Evolutionary conservation across 441 rosid species (phyloP), one percentile per base, ranked within the genome.

Genomic region (Aquilaria agallochum): DNA sequence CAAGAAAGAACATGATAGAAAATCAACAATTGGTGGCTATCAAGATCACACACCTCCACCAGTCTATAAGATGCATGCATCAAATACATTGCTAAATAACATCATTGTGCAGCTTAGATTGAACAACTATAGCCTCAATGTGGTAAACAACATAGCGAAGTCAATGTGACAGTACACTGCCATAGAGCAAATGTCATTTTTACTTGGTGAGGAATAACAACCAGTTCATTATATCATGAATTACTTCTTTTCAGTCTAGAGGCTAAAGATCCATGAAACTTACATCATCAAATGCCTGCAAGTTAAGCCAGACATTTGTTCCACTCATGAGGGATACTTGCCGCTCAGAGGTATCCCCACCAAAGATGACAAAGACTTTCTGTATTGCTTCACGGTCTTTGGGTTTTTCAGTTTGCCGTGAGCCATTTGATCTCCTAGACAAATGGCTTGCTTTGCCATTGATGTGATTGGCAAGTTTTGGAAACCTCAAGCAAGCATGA

Each of bases 271-370:
- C 50, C 47, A 53, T 36, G 20, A 20, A 73, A 69, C 97, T 89
- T 84, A 94, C 96, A 80, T 91, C 88, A 55, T 56, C 74, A 72
- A 79, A 89, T 66, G 86, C 80, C 73, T 78, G 95, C 94, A 94
- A 74, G 77, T 91, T 91, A 59, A 91, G 94, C 97, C 96, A 94
- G 54, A 91, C 87, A 69, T 91, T 94, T 67, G 99, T 94, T 78
- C 96, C 99, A 36, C 99, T 94, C 86, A 94, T 86, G 63, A 94
- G 89, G 63, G 99, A 94, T 33, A 91, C 97, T 81, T 94, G 99
- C 66, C 99, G 91, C 78, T 94, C 99, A 54, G 97, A 94, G 42
- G 96, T 87, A 79, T 83, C 81, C 63, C 99, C 97, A 67, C 99
- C 97, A 82, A 91, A 86, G 59, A 94, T 63, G 75, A 94, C 87